Evolutionary conservation across 1,284 basidiomycete genomes (phyloP), one percentile per base, ranked within the genome.

Genomic region (Cryptococcus maquisensis): DNA sequence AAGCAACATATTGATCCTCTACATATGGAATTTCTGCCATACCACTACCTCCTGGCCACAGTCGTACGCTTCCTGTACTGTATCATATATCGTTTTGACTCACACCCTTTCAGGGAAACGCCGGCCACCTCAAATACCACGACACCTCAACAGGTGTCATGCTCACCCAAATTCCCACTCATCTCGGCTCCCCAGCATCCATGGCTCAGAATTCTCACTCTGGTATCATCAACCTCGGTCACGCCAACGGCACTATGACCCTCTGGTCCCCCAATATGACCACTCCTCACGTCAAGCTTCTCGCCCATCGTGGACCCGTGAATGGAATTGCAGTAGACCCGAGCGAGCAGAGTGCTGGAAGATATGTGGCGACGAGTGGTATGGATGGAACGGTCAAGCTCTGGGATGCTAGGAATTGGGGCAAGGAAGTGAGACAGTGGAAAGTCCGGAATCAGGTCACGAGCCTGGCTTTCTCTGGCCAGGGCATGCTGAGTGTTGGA

Each of bases 321-420:
- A 81, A 84, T 0, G 85, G 86, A 36, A 81, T 97, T 13, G 83
- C 86, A 24, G 82, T 97, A 6, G 93, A 98, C 73, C 85, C 88
- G 1, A 72, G 71, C 28, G 89, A 76, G 38, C 52, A 83, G 49
- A 81, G 84, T 3, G 86, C 85, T 1, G 95, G 95, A 0, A 76
- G 90, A 42, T 94, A 98, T 68, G 88, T 97, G 84, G 87, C 90
- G 0, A 97, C 92, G 0, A 81, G 87, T 2, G 93, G 94, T 0
- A 80, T 87, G 60, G 96, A 98, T 65, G 89, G 92, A 0, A 83
- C 78, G 0, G 88, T 98, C 59, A 98, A 98, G 70, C 81, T 84
- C 7, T 99, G 95, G 96, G 96, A 98, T 77, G 89, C 86, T 67
- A 79, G 96, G 49, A 97, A 92, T 79, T 95, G 94, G 87, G 92